These are phyloP conservation scores for Selaginella tamariscina DNA, from an alignment of 75 land plant species.

Conservation along the genomic window DNA sequence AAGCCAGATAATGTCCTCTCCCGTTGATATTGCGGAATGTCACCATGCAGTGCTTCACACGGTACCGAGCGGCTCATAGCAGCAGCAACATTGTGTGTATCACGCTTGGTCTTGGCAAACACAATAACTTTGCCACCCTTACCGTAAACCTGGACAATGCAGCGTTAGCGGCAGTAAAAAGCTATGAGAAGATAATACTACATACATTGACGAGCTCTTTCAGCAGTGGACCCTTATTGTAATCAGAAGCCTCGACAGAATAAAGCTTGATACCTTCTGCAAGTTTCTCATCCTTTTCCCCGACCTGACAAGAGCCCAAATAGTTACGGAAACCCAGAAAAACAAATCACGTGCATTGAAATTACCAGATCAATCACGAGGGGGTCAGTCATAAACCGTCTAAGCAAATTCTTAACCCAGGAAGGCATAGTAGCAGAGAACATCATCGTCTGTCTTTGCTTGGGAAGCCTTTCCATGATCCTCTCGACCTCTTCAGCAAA, in stretches of 20 bases:
- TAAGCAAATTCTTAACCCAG: slow-evolving; percentile 84
- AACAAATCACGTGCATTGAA: background rate
- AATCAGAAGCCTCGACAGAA: slow-evolving; percentile 35
- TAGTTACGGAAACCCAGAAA: background rate
- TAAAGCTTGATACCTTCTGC: slow-evolving; percentile 77
- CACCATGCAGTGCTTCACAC: slow-evolving; percentile 81
- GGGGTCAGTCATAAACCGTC: slow-evolving; percentile 71
- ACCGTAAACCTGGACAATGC: slow-evolving; percentile 54
- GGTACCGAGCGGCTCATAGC: slow-evolving; percentile 35
- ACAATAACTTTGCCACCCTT: slow-evolving; percentile 90
- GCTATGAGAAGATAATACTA: background rate
- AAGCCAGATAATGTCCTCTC: slow-evolving; percentile 73
- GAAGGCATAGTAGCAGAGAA: slow-evolving; percentile 98
- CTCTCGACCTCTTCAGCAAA: slow-evolving; percentile 91
- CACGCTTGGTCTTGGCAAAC: slow-evolving; percentile 87
- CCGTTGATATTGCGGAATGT: slow-evolving; percentile 72
- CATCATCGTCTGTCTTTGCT: slow-evolving; percentile 81
- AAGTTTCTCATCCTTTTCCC: slow-evolving; percentile 74
- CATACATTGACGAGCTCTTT: slow-evolving; percentile 38
- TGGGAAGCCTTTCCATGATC: slow-evolving; percentile 64
- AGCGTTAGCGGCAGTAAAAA: background rate
- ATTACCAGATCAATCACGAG: slow-evolving; percentile 85
- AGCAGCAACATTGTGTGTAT: slow-evolving; percentile 62
- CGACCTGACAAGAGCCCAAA: slow-evolving; percentile 46
- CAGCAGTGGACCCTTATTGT: slow-evolving; percentile 55